Base-by-base conservation (phyloP, 352 stramenopile genomes). In the Phytophthora sansomeana region DNA sequence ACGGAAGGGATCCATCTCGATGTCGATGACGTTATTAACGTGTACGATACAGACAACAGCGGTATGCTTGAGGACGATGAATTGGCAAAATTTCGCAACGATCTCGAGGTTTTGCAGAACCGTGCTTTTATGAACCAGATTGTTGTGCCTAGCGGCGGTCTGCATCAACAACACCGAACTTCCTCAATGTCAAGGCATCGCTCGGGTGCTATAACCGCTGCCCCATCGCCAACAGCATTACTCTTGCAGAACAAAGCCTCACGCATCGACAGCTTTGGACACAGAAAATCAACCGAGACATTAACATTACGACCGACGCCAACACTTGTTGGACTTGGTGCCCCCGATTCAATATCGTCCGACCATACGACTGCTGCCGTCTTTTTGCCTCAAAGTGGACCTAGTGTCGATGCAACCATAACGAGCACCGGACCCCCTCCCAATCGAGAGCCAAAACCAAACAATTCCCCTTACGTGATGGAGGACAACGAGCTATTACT, bases 41-140 rank as follows among this genome's bases (percentile, higher is more conserved):
- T 93, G 17, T 93, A 93, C 66, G 85, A 93, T 58, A 87, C 78
- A 0, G 79, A 93, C 61, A 90, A 89, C 54, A 93, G 77, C 58
- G 85, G 85, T 10, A 91, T 85, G 67, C 73, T 93, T 5, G 83
- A 93, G 54, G 83, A 92, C 54, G 80, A 90, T 7, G 85, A 91
- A 48, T 72, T 93, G n/a, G 75, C 69, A 5, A 83, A 83, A 14
- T 91, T 93, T 56, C 75, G 81, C 13, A 69, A 84, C 29, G 85
- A 93, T 60, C 68, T 93, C 8, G 83, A 93, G 35, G 74, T 88
- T 54, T 41, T 93, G 10, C 85, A 93, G 49, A 88, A 89, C 43
- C 79, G 81, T n/a, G 80, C 83, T 7, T 78, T 90, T 43, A 63
- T 75, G 50, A 77, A 65, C 32, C 68, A 77, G 35, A 41, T 77